Evolutionary conservation across 129 eudicot genomes (phyloP).

Genomic region (Mikania micrantha): DNA sequence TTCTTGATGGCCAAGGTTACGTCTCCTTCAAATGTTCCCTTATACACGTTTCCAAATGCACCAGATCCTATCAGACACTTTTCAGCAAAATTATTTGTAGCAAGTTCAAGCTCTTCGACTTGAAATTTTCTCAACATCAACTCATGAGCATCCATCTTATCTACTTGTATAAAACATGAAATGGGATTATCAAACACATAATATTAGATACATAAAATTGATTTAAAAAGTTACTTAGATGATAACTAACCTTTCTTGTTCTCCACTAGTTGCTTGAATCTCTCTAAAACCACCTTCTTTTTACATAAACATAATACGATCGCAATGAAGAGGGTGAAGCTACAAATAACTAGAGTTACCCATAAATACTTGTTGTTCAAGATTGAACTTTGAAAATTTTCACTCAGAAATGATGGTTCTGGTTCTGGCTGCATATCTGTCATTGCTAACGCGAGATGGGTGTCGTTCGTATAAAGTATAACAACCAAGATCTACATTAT

Average conservation of each 20-base stretch:
- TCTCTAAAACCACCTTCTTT: slow-evolving; percentile 37
- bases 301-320: slow-evolving; percentile 36
- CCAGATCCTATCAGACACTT: slow-evolving; percentile 60
- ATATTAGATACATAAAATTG: background rate
- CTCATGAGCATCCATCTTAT: slow-evolving; percentile 45
- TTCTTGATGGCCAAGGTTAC: slow-evolving; percentile 63
- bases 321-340: slow-evolving; percentile 17
- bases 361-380: slow-evolving; percentile 23
- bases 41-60: slow-evolving; percentile 75
- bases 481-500: background rate
- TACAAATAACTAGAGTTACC: slow-evolving; percentile 28
- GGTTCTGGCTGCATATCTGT: slow-evolving; percentile 1
- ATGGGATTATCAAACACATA: background rate
- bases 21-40: slow-evolving; percentile 45
- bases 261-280: slow-evolving; percentile 18
- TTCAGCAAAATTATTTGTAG: slow-evolving; percentile 56
- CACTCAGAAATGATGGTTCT: slow-evolving; percentile 8
- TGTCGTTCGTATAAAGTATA: background rate
- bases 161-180: slow-evolving; percentile 21
- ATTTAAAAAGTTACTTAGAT: background rate
- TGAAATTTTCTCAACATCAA: slow-evolving; percentile 46
- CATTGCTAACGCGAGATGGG: background rate
- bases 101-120: slow-evolving; percentile 55
- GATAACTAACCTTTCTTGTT: slow-evolving; percentile 36
- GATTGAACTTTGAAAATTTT: slow-evolving; percentile 10